These are phyloP conservation scores for Histomonas meleagridis DNA, from an alignment of 208 protist genomes.

Conservation along the genomic window DNA sequence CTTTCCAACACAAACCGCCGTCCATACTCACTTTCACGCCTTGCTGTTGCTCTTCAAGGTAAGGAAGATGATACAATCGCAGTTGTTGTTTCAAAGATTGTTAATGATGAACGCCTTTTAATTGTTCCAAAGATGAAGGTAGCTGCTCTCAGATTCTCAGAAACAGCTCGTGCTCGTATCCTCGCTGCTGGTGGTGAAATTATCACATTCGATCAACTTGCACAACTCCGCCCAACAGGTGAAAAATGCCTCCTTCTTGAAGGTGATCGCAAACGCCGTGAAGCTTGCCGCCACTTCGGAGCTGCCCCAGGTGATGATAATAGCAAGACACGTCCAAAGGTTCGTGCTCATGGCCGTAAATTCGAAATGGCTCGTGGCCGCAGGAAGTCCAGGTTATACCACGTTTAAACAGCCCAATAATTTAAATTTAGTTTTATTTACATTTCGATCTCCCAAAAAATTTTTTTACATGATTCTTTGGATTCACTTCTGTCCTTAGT, in stretches of 20 bases:
- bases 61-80: conserved; percentile 69
- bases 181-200: conserved; percentile 83
- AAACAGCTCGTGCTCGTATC: conserved; percentile 89
- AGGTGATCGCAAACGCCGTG: conserved; percentile 75
- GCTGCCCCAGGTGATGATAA: conserved; percentile 58
- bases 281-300: conserved; percentile 93
- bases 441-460: too few relatives aligned
- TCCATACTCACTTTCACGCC: conserved; percentile 78
- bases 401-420: too few relatives aligned
- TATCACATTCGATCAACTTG: conserved; percentile 97
- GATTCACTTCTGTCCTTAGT: too few relatives aligned
- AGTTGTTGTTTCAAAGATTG: conserved; percentile 47
- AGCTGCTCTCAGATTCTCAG: conserved; percentile 92
- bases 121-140: conserved; percentile 79
- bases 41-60: conserved; percentile 68
- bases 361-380: conserved; percentile 77
- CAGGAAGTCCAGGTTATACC: conserved; percentile 52
- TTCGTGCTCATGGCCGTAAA: conserved; percentile 63
- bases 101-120: conserved; percentile 43
- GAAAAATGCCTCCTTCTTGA: conserved; percentile 88
- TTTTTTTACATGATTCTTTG: too few relatives aligned
- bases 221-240: conserved; percentile 81
- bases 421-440: too few relatives aligned
- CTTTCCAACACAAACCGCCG: conserved; percentile 84
- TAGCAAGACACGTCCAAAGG: conserved; percentile 70